Percentiles rank a stretch among this genome's conserved stretches.
These are phyloP conservation scores for Geotrichum reessii DNA, from an alignment of 1,139 yeast genomes.

Conservation along the genomic window DNA sequence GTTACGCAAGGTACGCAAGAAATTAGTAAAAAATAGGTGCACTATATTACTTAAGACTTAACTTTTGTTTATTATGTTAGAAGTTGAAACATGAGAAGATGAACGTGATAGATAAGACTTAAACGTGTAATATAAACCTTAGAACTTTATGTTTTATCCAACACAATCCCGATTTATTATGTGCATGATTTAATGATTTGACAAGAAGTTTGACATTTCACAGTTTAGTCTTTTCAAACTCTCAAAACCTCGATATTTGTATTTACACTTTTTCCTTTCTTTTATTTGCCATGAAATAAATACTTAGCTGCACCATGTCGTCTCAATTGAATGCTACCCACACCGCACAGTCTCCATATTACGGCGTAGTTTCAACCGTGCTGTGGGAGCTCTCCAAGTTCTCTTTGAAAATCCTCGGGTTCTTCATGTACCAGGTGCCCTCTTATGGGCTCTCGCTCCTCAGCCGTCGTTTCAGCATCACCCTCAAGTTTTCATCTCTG, in stretches of 20 bases:
- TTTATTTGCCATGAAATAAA: background rate
- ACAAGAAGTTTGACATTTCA: background rate
- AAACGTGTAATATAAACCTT: too few species aligned
- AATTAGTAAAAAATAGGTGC: background rate
- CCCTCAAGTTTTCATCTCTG: constrained; percentile 29
- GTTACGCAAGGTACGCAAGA: background rate
- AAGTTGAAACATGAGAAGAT: too few species aligned
- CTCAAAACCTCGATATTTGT: background rate
- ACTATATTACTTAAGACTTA: background rate
- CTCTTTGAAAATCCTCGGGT: constrained; percentile 6
- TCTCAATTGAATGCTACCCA: background rate
- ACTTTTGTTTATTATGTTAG: too few species aligned
- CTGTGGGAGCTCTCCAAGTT: constrained; percentile 14
- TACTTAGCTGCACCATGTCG: background rate
- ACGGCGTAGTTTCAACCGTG: background rate
- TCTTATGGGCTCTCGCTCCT: constrained; percentile 10
- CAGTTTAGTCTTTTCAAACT: background rate
- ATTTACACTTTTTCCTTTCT: background rate
- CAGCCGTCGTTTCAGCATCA: constrained; percentile 27
- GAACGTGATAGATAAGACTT: background rate
- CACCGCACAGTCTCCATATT: background rate
- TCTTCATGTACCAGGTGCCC: constrained; percentile 19
- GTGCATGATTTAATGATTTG: background rate
- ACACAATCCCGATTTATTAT: background rate
- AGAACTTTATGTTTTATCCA: background rate